Percentiles rank a stretch among this genome's conserved stretches.
phyloP scores from a whole-genome alignment of 2,329 filamentous ascomycete genomes.

The Curvularia sp. region DNA sequence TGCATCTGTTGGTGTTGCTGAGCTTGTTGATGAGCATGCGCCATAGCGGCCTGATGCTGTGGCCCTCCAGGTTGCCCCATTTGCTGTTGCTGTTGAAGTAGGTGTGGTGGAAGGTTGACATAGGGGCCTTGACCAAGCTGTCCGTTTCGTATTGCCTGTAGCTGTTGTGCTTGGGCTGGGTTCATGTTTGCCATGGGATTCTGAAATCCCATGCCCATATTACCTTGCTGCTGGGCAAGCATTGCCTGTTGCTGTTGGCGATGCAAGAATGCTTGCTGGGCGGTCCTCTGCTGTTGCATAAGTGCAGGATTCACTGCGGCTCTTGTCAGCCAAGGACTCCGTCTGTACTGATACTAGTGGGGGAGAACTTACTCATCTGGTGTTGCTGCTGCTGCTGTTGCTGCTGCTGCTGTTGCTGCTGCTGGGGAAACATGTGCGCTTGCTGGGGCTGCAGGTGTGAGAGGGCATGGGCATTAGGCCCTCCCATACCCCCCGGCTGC shows the following conservation, averaged over 20 bases:
- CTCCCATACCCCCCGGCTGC: slow-evolving; percentile 67
- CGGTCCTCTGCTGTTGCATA: slow-evolving; percentile 50
- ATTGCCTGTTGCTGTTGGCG: slow-evolving; percentile 61
- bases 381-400: slow-evolving; percentile 53
- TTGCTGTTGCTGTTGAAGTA: slow-evolving; percentile 57
- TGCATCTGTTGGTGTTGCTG: slow-evolving; percentile 53
- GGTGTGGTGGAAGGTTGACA: slow-evolving; percentile 41
- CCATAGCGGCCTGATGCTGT: slow-evolving; percentile 50
- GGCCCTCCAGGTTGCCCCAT: slow-evolving; percentile 51
- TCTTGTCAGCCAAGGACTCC: slow-evolving; percentile 16
- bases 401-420: slow-evolving; percentile 55
- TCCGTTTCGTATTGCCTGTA: slow-evolving; percentile 34
- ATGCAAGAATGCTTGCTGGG: slow-evolving; percentile 58
- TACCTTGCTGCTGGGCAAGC: slow-evolving; percentile 60
- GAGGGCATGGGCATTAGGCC: slow-evolving; percentile 69
- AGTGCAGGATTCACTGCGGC: slow-evolving; percentile 49
- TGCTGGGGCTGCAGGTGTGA: slow-evolving; percentile 73
- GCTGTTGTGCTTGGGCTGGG: slow-evolving; percentile 40
- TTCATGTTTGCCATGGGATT: slow-evolving; percentile 63
- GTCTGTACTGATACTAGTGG: background rate
- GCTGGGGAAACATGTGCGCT: slow-evolving; percentile 62
- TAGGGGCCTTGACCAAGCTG: slow-evolving; percentile 34
- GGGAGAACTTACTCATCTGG: slow-evolving; percentile 46
- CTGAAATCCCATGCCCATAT: slow-evolving; percentile 62
- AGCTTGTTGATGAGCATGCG: slow-evolving; percentile 57